phyloP scores from a whole-genome alignment of 352 stramenopile species.

The Globisporangium yorkense region DNA sequence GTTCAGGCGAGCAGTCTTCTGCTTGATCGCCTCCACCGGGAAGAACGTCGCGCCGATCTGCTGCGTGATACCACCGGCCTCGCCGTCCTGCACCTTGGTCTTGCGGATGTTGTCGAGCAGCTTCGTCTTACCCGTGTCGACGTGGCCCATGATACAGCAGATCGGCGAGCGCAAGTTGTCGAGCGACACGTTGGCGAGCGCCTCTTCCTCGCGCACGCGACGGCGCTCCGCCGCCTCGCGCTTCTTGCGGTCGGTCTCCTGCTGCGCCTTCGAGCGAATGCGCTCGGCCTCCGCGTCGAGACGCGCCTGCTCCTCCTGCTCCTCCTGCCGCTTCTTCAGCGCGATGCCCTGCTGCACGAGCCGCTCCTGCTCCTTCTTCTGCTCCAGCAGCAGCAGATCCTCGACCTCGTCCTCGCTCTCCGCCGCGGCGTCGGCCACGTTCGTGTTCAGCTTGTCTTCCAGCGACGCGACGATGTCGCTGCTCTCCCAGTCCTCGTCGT shows the following conservation, averaged over 20 bases:
- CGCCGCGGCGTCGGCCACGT: constrained; percentile 20
- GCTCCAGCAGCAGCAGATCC: constrained; percentile 92
- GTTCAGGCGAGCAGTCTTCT: constrained; percentile 77
- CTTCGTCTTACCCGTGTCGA: constrained; percentile 99
- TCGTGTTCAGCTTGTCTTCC: constrained; percentile 72
- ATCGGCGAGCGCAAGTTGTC: constrained; percentile 98
- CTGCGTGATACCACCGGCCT: constrained; percentile 97
- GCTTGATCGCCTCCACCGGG: constrained; percentile 88
- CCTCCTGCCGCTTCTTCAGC: constrained; percentile 92
- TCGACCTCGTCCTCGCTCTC: constrained; percentile 85
- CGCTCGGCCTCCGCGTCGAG: constrained; percentile 54
- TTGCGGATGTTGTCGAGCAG: constrained; percentile 99
- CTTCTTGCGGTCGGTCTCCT: constrained; percentile 83
- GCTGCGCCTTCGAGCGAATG: constrained; percentile 79
- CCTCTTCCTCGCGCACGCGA: constrained; percentile 61
- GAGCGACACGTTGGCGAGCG: constrained; percentile 80
- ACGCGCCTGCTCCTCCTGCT: constrained; percentile 68
- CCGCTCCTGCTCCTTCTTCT: constrained; percentile 92
- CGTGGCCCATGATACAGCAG: constrained; percentile 99
- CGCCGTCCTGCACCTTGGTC: constrained; percentile 96
- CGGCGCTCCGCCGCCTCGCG: constrained; percentile 66
- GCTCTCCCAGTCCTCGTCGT: constrained; percentile 81
- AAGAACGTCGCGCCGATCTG: constrained; percentile 97
- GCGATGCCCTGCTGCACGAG: constrained; percentile 90
- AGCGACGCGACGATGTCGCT: constrained; percentile 72